Conservation (phyloP, 1,284 basidiomycete species). For the Cryptococcus sp. region DNA sequence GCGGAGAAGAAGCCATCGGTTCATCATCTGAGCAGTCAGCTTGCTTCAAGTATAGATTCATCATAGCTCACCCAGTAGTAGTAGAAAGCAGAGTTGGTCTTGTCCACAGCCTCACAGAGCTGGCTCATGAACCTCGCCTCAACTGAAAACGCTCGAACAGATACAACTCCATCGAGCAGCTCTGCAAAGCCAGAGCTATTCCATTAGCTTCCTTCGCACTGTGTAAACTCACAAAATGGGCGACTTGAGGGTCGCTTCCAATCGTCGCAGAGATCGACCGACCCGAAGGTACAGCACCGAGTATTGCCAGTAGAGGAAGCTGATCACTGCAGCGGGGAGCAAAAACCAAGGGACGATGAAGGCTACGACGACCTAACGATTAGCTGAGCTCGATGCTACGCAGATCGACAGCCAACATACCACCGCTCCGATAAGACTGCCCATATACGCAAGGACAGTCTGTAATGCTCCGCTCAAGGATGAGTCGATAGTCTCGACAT, state of each 20-base stretch:
- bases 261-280: constrained; percentile 67
- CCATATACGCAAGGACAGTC: constrained; percentile 65
- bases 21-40: constrained; percentile 56
- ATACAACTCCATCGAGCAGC: constrained; percentile 67
- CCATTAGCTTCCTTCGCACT: background rate
- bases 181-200: constrained; percentile 64
- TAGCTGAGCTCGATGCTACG: constrained; percentile 12
- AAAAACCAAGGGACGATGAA: constrained; percentile 67
- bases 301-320: constrained; percentile 57
- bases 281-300: constrained; percentile 64
- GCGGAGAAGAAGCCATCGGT: constrained; percentile 60
- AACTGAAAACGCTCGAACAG: constrained; percentile 83
- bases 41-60: no score
- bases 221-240: constrained; percentile 48
- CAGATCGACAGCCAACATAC: constrained; percentile 53
- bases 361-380: constrained; percentile 51
- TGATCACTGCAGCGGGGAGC: constrained; percentile 61
- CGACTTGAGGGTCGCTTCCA: constrained; percentile 54
- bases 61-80: constrained; percentile 43
- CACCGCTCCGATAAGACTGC: constrained; percentile 63
- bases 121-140: constrained; percentile 69
- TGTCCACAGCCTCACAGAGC: constrained; percentile 68
- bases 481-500: constrained; percentile 71
- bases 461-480: constrained; percentile 65
- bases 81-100: constrained; percentile 48